phyloP scores from a whole-genome alignment of 495 filamentous ascomycete species.

The Annulohypoxylon bovei region DNA sequence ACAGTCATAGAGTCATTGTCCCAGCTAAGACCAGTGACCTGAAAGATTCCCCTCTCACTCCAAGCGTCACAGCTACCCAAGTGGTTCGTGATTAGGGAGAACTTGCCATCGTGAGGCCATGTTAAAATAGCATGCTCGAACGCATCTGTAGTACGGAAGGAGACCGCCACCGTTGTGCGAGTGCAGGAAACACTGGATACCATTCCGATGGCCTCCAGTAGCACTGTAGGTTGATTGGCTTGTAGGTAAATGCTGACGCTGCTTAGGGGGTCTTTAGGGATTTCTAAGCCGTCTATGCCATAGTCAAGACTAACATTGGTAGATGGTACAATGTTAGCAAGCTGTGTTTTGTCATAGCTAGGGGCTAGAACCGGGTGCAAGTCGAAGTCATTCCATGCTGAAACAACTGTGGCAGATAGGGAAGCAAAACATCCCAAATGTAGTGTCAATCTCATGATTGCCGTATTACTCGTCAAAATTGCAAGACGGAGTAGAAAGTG shows the following conservation, averaged over 20 bases:
- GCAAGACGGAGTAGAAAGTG: neutral
- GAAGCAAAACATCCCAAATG: conserved; percentile 15
- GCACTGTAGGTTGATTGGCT: conserved; percentile 38
- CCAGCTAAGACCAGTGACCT: conserved; percentile 37
- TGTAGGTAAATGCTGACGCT: conserved; percentile 40
- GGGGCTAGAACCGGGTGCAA: conserved; percentile 38
- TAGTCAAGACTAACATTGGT: conserved; percentile 43
- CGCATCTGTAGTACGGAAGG: conserved; percentile 37
- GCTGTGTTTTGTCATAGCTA: conserved; percentile 32
- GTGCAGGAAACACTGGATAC: conserved; percentile 42
- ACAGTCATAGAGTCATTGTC: conserved; percentile 27
- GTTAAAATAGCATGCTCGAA: conserved; percentile 31
- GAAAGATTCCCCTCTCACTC: conserved; percentile 43
- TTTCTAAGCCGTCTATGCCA: conserved; percentile 35
- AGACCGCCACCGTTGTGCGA: conserved; percentile 29
- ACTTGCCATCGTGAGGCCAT: conserved; percentile 36
- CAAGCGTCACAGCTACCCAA: conserved; percentile 38
- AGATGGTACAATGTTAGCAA: conserved; percentile 36
- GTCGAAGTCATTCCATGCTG: conserved; percentile 32
- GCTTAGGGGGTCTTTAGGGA: conserved; percentile 13
- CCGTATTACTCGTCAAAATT: neutral
- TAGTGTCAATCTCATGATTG: conserved; percentile 14
- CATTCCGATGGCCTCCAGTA: conserved; percentile 45
- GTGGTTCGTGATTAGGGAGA: conserved; percentile 47
- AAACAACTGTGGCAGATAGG: conserved; percentile 1